Evolutionary conservation across 345 rosid species (phyloP), one percentile per base, ranked within the genome.

Genomic region (Salix viminalis): DNA sequence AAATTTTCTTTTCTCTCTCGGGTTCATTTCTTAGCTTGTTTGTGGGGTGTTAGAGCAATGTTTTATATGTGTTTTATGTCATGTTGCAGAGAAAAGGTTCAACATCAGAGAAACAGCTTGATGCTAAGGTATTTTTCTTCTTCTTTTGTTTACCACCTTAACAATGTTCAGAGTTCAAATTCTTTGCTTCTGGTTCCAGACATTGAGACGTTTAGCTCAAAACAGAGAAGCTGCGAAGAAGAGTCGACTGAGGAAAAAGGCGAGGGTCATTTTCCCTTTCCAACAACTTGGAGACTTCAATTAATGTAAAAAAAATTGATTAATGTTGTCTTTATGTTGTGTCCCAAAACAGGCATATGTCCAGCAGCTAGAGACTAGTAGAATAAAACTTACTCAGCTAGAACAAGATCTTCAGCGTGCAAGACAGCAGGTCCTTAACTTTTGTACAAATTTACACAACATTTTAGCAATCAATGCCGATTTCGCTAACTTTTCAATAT

Each of bases 201-300:
- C 97, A 79, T 73, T 92, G 74, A 93, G 99, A 88, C 96, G 99
- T 72, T 88, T 96, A 75, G 99, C 99, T 76, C 99, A 96, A 79
- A 96, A 96, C 88, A 92, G 99, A 88, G 99, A 96, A 90, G 99
- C 99, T 84, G 99, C 99, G 73, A 92, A 90, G 76, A 96, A 96
- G 85, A 96, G 99, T 77, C 94, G 99, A 69, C 89, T 96, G 19
- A 91, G 99, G 79, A 96, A 96, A 88, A 96, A 96, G 94, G 99
- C 89, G 8, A 56, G 66, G 28, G 50, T 52, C 44, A 24, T 21
- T 78, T 52, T 69, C 61, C 26, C 13, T 78, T 42, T 50, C 58
- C 62, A 37, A 3, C 77, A 14, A 61, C 69, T 39, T 34, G 26
- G 28, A 54, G 7, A 24, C 37, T 24, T 69, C 13, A 65, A 19